Evolutionary conservation across 352 stramenopile genomes (phyloP).

Genomic region (Pythium graminicola): DNA sequence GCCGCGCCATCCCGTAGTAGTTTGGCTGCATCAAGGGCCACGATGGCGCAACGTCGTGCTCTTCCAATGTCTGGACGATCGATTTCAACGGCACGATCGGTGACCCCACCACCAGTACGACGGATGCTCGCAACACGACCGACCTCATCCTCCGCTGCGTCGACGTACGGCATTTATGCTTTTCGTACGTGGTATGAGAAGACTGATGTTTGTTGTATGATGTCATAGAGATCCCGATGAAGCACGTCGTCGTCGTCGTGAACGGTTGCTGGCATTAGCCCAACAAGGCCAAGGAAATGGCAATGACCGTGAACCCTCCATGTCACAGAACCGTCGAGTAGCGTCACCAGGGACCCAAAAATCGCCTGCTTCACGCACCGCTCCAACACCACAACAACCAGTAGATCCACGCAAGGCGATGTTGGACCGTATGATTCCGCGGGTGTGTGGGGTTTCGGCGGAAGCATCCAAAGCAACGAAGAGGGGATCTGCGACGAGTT

Average conservation of each 20-base stretch:
- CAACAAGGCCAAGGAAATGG: constrained; percentile 6
- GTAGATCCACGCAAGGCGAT: constrained; percentile 52
- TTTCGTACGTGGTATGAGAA: not conserved
- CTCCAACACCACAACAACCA: not conserved
- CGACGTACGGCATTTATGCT: constrained; percentile 10
- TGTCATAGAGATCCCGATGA: constrained; percentile 14
- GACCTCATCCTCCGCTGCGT: not conserved
- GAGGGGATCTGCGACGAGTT: not conserved
- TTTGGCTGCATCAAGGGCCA: constrained; percentile 19
- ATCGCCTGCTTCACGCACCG: constrained; percentile 12
- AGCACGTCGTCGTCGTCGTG: constrained; percentile 10
- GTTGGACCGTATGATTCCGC: constrained; percentile 76
- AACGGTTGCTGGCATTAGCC: constrained; percentile 18
- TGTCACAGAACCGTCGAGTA: constrained; percentile 15
- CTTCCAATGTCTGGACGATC: not conserved
- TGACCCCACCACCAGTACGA: constrained; percentile 14
- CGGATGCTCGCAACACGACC: constrained; percentile 11
- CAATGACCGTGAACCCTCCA: not conserved
- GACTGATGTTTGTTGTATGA: not conserved
- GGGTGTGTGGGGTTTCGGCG: constrained; percentile 47
- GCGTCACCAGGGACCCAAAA: constrained; percentile 18
- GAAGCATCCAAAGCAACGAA: constrained; percentile 17
- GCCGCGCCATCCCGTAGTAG: constrained; percentile 48
- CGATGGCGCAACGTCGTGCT: constrained; percentile 5
- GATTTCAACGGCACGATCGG: constrained; percentile 2